Percentiles rank a stretch among this genome's conserved stretches.
phyloP scores from a whole-genome alignment of 2,329 filamentous ascomycete genomes.

The Fusarium nelsonii region DNA sequence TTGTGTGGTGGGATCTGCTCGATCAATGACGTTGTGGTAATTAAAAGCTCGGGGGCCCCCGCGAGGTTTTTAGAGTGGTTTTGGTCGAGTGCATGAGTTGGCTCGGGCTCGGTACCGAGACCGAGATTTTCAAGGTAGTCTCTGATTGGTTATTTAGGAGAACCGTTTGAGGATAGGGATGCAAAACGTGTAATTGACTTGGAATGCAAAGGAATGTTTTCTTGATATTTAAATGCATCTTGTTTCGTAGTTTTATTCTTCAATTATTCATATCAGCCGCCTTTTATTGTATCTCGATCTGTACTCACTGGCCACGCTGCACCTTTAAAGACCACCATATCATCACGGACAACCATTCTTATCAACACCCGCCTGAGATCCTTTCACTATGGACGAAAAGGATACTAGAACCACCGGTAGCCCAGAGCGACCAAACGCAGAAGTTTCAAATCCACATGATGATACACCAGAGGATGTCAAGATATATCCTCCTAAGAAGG shows the following conservation, averaged over 20 bases:
- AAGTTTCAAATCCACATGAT: accelerated
- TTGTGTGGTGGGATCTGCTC: neutral
- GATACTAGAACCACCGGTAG: accelerated
- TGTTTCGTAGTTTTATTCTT: neutral
- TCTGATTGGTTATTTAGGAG: neutral
- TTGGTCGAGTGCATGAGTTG: neutral
- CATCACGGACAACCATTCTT: neutral
- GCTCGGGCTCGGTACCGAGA: slow-evolving; percentile 36
- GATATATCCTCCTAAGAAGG: slow-evolving; percentile 21
- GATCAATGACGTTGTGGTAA: slow-evolving; percentile 26
- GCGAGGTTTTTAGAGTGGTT: slow-evolving; percentile 7
- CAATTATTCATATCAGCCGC: neutral
- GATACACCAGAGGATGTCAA: neutral
- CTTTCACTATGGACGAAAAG: neutral
- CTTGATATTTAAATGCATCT: neutral
- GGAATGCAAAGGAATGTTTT: neutral
- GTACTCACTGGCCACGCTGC: neutral
- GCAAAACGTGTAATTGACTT: slow-evolving; percentile 11
- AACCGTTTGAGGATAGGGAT: neutral
- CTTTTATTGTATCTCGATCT: neutral
- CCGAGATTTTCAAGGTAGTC: neutral
- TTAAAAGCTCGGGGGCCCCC: slow-evolving; percentile 22
- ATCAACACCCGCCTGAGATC: too few species aligned
- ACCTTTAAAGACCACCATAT: neutral
- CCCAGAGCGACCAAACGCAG: neutral